Conservation (phyloP, 805 yeast species). For the Suhomyces xylopsoci region DNA sequence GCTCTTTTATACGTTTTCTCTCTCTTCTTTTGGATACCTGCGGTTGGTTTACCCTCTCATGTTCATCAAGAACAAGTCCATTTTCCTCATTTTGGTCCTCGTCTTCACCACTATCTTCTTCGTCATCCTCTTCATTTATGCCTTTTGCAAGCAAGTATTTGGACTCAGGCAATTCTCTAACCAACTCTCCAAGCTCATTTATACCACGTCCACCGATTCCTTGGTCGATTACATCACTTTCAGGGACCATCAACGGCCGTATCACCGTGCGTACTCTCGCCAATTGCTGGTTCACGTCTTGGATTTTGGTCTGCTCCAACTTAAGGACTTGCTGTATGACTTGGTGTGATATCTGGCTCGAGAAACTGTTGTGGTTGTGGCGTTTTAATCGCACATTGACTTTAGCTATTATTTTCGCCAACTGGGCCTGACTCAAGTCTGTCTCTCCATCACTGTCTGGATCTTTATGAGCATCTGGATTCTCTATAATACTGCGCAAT, state of each 20-base stretch:
- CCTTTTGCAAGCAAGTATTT: constrained; percentile 23
- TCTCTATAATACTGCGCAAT: constrained; percentile 12
- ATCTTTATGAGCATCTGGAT: background rate
- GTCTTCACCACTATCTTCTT: constrained; percentile 4
- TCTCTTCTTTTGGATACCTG: background rate
- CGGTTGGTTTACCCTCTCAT: constrained; percentile 9
- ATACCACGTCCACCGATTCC: constrained; percentile 9
- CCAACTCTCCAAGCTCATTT: constrained; percentile 18
- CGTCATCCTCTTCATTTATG: background rate
- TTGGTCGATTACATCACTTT: constrained; percentile 9
- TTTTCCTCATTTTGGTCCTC: constrained; percentile 5
- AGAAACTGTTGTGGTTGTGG: constrained; percentile 26
- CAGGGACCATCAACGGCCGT: constrained; percentile 29
- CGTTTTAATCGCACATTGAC: constrained; percentile 23
- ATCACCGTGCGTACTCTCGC: constrained; percentile 16
- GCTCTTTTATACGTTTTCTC: background rate
- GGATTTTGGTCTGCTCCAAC: constrained; percentile 28
- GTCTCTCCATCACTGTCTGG: background rate
- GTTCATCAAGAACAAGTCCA: constrained; percentile 19
- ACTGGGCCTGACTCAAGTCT: constrained; percentile 7
- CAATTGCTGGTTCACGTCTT: constrained; percentile 26
- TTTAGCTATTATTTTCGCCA: constrained; percentile 20
- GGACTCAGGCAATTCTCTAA: constrained; percentile 32
- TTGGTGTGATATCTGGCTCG: constrained; percentile 31
- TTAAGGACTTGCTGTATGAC: constrained; percentile 35